Conservation (phyloP, 2,329 filamentous ascomycete species). For the Apiospora malaysiana region DNA sequence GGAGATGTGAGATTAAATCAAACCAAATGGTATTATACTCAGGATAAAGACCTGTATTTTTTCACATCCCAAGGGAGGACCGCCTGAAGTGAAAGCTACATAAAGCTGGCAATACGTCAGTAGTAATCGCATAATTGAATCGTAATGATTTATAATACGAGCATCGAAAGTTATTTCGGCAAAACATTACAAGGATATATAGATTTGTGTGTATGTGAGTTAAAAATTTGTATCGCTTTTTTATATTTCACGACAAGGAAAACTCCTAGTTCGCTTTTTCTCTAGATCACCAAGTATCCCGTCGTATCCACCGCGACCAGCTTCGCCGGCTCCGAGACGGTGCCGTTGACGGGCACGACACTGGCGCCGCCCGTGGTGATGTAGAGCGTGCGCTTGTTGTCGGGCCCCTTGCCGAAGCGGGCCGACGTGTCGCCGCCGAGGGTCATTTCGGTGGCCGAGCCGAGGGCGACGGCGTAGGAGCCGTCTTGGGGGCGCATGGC, state of each 20-base stretch:
- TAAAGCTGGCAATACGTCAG: no score
- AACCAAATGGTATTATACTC: no score
- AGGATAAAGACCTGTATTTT: no score
- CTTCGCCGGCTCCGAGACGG: slow-evolving; percentile 33
- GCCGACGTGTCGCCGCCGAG: slow-evolving; percentile 31
- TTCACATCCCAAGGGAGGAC: no score
- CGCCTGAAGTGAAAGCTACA: no score
- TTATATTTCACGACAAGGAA: neutral
- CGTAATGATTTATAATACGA: no score
- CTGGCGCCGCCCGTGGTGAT: slow-evolving; percentile 33
- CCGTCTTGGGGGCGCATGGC: slow-evolving; percentile 25
- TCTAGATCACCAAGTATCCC: neutral
- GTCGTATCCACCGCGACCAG: slow-evolving; percentile 35
- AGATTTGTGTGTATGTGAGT: no score
- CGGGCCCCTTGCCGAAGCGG: slow-evolving; percentile 30
- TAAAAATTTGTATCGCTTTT: neutral
- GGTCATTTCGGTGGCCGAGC: slow-evolving; percentile 25
- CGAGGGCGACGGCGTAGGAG: slow-evolving; percentile 28
- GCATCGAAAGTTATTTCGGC: no score
- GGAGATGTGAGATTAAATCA: no score
- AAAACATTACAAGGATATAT: no score
- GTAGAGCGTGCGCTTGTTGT: slow-evolving; percentile 31
- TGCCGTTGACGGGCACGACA: slow-evolving; percentile 30
- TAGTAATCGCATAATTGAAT: no score
- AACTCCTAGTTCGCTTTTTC: no score